Base-by-base conservation (phyloP, 768 basidiomycete genomes). In the Suillus subluteus region DNA sequence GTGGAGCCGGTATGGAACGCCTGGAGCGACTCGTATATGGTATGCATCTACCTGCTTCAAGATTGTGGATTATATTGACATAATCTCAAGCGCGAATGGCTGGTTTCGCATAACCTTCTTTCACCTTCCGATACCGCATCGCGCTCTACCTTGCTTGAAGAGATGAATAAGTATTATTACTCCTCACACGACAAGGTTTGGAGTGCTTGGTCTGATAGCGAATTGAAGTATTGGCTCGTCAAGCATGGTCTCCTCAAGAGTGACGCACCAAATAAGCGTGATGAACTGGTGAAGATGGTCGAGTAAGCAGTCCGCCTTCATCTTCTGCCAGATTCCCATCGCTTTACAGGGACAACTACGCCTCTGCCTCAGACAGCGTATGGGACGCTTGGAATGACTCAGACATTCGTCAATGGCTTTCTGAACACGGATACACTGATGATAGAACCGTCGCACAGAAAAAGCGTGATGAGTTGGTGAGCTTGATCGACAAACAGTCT, bases 1-100 rank as follows among this genome's bases (percentile, higher is more conserved):
- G 73, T 87, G 26, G 79, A 84, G 64, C 91, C 91, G 3, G 76
- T 91, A 44, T 99, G 92, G 88, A 82, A 92, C 26, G 86, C 88
- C 4, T 99, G 97, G 96, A 90, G 89, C 63, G 91, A 93, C 74
- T 90, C 88, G 4, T 92, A 93, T 75, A 87, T 96, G 62, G 91
- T 92, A 67, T 61, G 88, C 75, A 32, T 43, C 13, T 56, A 55
- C 43, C 32, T 26, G 13, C 30, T 35, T 6, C 21, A 41, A 55
- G 12, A 26, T 5, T 6, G 46, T 41, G 12, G 71, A 2, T 43
- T 26, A 48, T 69, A 5, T 72, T 58, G 13, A 44, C 6, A 0
- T 15, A 6, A 16, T 23, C 9, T 65, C 11, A 67, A 94, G 92
- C 88, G 89, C 65, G 81, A 90, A 65, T 98, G 96, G 96, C 90